These are phyloP conservation scores for Suillus paluster DNA, from an alignment of 768 basidiomycete genomes.

Conservation along the genomic window DNA sequence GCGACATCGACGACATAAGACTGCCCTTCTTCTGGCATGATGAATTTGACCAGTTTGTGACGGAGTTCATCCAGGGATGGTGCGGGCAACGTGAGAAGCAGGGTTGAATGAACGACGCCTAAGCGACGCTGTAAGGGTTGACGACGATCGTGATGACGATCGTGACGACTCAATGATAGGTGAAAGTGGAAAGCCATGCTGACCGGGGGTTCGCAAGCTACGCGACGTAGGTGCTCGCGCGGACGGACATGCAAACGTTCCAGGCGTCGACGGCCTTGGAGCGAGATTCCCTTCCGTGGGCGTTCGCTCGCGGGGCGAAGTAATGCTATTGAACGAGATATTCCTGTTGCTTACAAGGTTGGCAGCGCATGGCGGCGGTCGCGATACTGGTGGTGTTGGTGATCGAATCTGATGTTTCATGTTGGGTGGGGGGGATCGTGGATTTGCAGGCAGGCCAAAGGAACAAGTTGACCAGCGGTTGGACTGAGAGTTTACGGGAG, in stretches of 20 bases:
- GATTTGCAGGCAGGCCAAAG: conserved; percentile 62
- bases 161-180: conserved; percentile 68
- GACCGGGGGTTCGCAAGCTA: conserved; percentile 11
- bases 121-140: conserved; percentile 51
- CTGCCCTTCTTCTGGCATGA: conserved; percentile 81
- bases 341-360: conserved; percentile 56
- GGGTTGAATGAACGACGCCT: conserved; percentile 49
- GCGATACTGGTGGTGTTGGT: conserved; percentile 29
- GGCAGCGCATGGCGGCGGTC: conserved; percentile 41
- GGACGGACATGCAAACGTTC: conserved; percentile 54
- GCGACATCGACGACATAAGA: conserved; percentile 80
- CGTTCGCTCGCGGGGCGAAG: conserved; percentile 40
- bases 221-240: conserved; percentile 50
- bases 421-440: conserved; percentile 55
- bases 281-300: conserved; percentile 46
- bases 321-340: conserved; percentile 50
- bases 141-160: conserved; percentile 23
- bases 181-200: conserved; percentile 53
- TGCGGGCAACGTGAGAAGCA: conserved; percentile 41
- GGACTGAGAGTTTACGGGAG: conserved; percentile 31
- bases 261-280: conserved; percentile 46
- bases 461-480: conserved; percentile 43
- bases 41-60: conserved; percentile 87
- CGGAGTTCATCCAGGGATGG: conserved; percentile 78
- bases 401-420: conserved; percentile 46